Conservation (phyloP, 345 rosid species). For the Boechera retrofracta region DNA sequence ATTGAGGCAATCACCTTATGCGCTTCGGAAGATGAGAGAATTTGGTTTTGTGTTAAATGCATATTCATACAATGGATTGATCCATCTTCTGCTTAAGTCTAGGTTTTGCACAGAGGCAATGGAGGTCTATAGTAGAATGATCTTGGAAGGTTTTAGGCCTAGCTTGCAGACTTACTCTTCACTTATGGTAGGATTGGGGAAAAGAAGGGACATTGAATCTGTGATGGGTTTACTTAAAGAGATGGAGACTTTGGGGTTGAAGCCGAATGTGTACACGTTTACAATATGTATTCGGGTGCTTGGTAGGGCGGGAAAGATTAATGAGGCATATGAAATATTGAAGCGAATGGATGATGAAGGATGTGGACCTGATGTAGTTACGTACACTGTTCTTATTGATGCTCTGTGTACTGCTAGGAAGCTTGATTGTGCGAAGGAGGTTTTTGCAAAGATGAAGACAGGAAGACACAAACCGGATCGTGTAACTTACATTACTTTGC, state of each 20-base stretch:
- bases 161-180: constrained; percentile 94
- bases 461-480: constrained; percentile 80
- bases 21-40: constrained; percentile 63
- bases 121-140: constrained; percentile 69
- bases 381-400: constrained; percentile 87
- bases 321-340: constrained; percentile 67
- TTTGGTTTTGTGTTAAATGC: constrained; percentile 75
- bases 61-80: constrained; percentile 80
- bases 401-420: constrained; percentile 80
- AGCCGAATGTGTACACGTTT: constrained; percentile 88
- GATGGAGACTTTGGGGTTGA: constrained; percentile 82
- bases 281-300: constrained; percentile 87
- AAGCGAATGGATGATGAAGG: constrained; percentile 88
- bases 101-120: constrained; percentile 69
- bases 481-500: constrained; percentile 79
- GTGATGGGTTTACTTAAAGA: constrained; percentile 78
- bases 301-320: constrained; percentile 81
- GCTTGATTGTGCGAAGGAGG: constrained; percentile 65
- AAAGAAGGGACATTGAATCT: constrained; percentile 70
- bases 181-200: constrained; percentile 89
- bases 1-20: constrained; percentile 60
- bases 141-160: constrained; percentile 83
- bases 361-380: constrained; percentile 87
- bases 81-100: constrained; percentile 71
- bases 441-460: constrained; percentile 73